Evolutionary conservation across 108 stramenopile species (phyloP).

Genomic region (Seminavis robusta): DNA sequence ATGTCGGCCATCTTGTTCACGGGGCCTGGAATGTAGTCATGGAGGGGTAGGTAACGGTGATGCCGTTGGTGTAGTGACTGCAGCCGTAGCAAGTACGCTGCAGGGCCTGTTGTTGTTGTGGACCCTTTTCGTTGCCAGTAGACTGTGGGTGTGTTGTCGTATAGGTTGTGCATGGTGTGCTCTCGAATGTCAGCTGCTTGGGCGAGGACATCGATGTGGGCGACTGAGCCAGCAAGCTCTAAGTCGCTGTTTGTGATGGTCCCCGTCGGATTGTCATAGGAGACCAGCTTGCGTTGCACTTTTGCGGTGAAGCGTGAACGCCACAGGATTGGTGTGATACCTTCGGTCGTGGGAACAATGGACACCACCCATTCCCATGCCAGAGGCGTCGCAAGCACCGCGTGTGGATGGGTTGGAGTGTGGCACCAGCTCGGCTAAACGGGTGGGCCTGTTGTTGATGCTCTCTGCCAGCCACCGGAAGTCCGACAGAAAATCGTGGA

Average conservation of each 20-base stretch:
- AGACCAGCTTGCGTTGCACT: conserved; percentile 11
- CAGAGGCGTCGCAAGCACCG: conserved; percentile 28
- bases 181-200: conserved; percentile 22
- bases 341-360: not conserved
- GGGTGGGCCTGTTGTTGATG: conserved; percentile 21
- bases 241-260: conserved; percentile 34
- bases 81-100: conserved; percentile 40
- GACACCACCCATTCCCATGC: conserved; percentile 26
- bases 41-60: conserved; percentile 23
- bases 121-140: conserved; percentile 37
- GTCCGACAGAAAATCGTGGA: conserved; percentile 18
- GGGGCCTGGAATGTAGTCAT: conserved; percentile 21
- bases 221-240: conserved; percentile 33
- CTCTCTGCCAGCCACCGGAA: conserved; percentile 10
- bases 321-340: conserved; percentile 33
- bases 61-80: conserved; percentile 29
- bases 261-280: conserved; percentile 22
- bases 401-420: conserved; percentile 6
- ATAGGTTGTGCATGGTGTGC: conserved; percentile 15
- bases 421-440: conserved; percentile 35
- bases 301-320: conserved; percentile 18
- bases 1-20: conserved; percentile 25
- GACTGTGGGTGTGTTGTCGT: conserved; percentile 36
- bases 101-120: conserved; percentile 19
- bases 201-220: conserved; percentile 37